Evolutionary conservation across 2,329 filamentous ascomycete species (phyloP), one percentile per base, ranked within the genome.

Genomic region (Pseudogymnoascus sp.): DNA sequence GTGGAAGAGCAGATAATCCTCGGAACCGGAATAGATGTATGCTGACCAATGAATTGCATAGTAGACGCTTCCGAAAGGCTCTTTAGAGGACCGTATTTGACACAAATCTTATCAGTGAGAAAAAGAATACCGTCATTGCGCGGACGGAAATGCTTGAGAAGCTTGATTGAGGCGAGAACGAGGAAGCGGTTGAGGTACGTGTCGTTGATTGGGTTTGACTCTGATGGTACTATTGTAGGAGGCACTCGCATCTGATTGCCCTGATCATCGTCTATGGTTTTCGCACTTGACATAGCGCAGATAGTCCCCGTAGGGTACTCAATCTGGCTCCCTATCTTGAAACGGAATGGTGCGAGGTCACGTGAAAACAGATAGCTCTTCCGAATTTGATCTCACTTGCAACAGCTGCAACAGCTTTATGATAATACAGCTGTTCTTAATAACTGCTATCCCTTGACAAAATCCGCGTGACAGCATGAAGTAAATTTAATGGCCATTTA

Each of bases 21-120:
- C 5, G 75, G 75, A 5, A 76, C 72, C 1, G 75, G 74, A 61
- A 77, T 73, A 40, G 73, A 75, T 14, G 75, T 77, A 63, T 77
- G 50, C 50, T 72, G 63, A 11, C 69, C 67, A 53, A 77, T 66
- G 61, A 75, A 76, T 60, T 65, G 68, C 69, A 78, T 73, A 16
- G 73, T 70, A 31, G 66, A 66, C 60, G 71, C 75, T 66, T 77
- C 73, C 12, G 70, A 69, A 42, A 74, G 65, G 65, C 73, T 65
- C 28, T 69, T 60, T 1, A 25, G 64, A 0, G 12, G 5, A n/a
- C 73, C 70, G 4, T 70, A 73, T 64, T 77, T 77, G 59, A 76
- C 68, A 60, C 73, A 75, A 62, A 72, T 37, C 11, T 47, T 60
- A n/a, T 31, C 8, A 16, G 59, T 31, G 14, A 50, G 33, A 18